A percentile compares a stretch with the other conserved stretches of the same genome.
Conservation (phyloP, 768 basidiomycete species). For the Macrolepiota albuminosa region DNA sequence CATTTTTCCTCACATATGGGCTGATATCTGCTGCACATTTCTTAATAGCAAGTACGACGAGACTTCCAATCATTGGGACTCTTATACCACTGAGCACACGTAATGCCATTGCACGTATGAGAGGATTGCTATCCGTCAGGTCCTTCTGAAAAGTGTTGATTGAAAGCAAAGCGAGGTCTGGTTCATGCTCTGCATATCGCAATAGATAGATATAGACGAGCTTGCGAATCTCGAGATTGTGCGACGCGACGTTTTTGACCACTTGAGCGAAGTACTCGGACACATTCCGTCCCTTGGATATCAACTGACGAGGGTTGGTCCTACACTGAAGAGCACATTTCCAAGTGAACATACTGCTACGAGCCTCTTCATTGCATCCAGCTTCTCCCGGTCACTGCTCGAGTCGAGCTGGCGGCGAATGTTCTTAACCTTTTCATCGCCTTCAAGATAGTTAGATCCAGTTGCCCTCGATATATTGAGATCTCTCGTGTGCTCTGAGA, state of each 20-base stretch:
- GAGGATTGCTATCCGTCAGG: slow-evolving; percentile 83
- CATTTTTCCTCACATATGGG: slow-evolving; percentile 92
- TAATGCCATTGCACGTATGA: slow-evolving; percentile 95
- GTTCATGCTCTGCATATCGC: slow-evolving; percentile 88
- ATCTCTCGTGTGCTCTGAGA: slow-evolving; percentile 78
- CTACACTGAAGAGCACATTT: neutral
- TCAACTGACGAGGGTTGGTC: slow-evolving; percentile 51
- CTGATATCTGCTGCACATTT: slow-evolving; percentile 90
- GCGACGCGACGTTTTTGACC: slow-evolving; percentile 93
- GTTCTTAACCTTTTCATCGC: slow-evolving; percentile 80
- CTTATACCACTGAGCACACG: slow-evolving; percentile 90
- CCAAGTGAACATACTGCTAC: slow-evolving; percentile 67
- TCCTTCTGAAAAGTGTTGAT: slow-evolving; percentile 99
- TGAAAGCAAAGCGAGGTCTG: slow-evolving; percentile 90
- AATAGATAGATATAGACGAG: slow-evolving; percentile 97
- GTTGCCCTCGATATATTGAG: slow-evolving; percentile 53
- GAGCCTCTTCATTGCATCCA: slow-evolving; percentile 93
- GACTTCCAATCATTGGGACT: slow-evolving; percentile 81
- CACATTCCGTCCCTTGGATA: slow-evolving; percentile 88
- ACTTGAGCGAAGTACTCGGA: slow-evolving; percentile 95
- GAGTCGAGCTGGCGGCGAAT: slow-evolving; percentile 87
- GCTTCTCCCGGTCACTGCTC: slow-evolving; percentile 81
- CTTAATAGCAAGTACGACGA: slow-evolving; percentile 85
- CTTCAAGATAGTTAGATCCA: slow-evolving; percentile 58
- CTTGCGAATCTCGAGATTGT: slow-evolving; percentile 91